Percentiles rank a stretch among this genome's conserved stretches.
Conservation (phyloP, 2,329 filamentous ascomycete species). For the Lanzia echinophila region DNA sequence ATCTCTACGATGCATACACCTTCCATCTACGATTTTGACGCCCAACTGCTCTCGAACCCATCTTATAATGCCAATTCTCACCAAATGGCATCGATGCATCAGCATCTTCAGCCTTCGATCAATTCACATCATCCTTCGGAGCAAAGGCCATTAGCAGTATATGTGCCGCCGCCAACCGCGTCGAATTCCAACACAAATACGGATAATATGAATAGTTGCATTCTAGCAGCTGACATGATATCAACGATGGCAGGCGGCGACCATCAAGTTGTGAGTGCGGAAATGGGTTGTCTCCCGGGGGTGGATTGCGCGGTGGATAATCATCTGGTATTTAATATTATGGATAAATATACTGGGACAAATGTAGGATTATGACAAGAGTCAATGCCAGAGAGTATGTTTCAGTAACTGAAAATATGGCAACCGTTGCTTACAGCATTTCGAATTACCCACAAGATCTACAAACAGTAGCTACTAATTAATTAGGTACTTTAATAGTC, state of each 20-base stretch:
- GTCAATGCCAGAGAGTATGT: not conserved
- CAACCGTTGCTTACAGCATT: too few species aligned
- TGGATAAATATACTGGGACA: slow-evolving; percentile 36
- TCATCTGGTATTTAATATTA: slow-evolving; percentile 36
- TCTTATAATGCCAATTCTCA: not conserved
- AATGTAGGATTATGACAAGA: slow-evolving; percentile 17
- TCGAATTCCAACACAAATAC: slow-evolving; percentile 8
- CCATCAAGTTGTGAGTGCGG: slow-evolving; percentile 32
- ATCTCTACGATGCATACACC: slow-evolving; percentile 13
- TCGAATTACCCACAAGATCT: too few species aligned
- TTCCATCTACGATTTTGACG: slow-evolving; percentile 20
- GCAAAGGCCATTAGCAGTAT: slow-evolving; percentile 7
- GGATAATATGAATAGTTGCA: slow-evolving; percentile 27
- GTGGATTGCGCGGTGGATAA: slow-evolving; percentile 39
- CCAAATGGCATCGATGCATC: slow-evolving; percentile 1
- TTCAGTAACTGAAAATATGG: too few species aligned
- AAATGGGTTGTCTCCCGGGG: slow-evolving; percentile 34
- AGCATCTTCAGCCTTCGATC: not conserved
- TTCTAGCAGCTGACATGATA: slow-evolving; percentile 39
- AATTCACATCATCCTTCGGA: slow-evolving; percentile 6
- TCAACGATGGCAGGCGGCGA: slow-evolving; percentile 36
- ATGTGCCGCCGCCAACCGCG: slow-evolving; percentile 9
- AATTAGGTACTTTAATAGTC: too few species aligned
- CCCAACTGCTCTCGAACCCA: slow-evolving; percentile 7
- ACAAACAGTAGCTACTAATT: too few species aligned